phyloP scores from a whole-genome alignment of 140 eudicot genomes.

The Flaveria floridana region DNA sequence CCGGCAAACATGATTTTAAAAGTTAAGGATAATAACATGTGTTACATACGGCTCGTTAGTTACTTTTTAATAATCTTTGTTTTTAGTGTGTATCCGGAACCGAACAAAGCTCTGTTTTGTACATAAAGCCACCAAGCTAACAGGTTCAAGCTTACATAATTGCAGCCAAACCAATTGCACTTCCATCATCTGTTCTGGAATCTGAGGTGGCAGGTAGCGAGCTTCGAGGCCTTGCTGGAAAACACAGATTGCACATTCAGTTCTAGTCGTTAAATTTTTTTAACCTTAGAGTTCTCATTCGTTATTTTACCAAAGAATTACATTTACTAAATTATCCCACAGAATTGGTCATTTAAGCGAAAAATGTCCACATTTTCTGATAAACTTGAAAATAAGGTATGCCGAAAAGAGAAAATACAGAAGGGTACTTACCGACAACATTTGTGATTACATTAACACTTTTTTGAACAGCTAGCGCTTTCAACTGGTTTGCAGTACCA shows the following conservation, averaged over 20 bases:
- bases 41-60: slow-evolving; percentile 25
- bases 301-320: not conserved
- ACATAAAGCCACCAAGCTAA: slow-evolving; percentile 24
- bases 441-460: slow-evolving; percentile 83
- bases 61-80: slow-evolving; percentile 1
- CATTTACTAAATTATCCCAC: not conserved
- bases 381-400: not conserved
- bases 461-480: slow-evolving; percentile 83
- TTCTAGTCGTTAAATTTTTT: not conserved
- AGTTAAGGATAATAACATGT: not conserved
- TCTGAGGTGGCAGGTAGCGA: slow-evolving; percentile 39
- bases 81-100: slow-evolving; percentile 10
- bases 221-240: slow-evolving; percentile 61
- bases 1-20: slow-evolving; percentile 16
- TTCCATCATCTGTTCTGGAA: slow-evolving; percentile 51
- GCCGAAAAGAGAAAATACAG: not conserved
- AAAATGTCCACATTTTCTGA: not conserved
- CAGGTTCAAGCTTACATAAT: slow-evolving; percentile 40
- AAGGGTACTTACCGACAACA: slow-evolving; percentile 60
- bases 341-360: not conserved
- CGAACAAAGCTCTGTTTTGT: slow-evolving; percentile 26
- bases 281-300: slow-evolving; percentile 1
- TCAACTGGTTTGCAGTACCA: slow-evolving; percentile 74
- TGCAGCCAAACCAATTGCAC: slow-evolving; percentile 65
- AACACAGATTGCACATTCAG: slow-evolving; percentile 16